Percentiles rank a stretch among this genome's conserved stretches.
Conservation (phyloP, 1,284 basidiomycete genomes). For the Melampsora americana region DNA sequence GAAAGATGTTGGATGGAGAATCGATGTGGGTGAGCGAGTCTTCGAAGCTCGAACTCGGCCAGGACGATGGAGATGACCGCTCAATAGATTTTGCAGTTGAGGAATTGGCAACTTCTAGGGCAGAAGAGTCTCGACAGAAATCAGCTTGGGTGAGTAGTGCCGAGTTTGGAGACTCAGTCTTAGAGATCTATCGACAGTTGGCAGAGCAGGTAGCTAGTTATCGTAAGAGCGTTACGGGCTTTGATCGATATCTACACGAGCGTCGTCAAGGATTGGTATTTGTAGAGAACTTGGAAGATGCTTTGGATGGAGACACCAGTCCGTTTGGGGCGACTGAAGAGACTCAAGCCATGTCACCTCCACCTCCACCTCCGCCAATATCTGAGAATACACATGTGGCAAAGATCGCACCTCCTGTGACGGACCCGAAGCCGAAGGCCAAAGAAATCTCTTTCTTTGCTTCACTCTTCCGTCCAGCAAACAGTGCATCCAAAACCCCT, state of each 20-base stretch:
- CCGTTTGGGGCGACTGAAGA: constrained; percentile 1
- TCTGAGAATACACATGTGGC: too few species aligned
- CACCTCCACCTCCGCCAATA: not conserved
- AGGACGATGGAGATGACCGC: constrained; percentile 67
- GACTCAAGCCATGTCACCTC: not conserved
- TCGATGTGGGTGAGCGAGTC: constrained; percentile 11
- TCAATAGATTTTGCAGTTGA: constrained; percentile 72
- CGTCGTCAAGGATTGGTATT: constrained; percentile 84
- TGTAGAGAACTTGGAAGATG: constrained; percentile 87
- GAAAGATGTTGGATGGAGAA: constrained; percentile 14
- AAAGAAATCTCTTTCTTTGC: constrained; percentile 40
- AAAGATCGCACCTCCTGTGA: constrained; percentile 39
- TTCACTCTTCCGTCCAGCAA: constrained; percentile 19
- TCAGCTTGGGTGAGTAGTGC: not conserved
- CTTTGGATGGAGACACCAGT: constrained; percentile 58
- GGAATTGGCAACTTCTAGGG: constrained; percentile 58
- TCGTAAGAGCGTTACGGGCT: constrained; percentile 68
- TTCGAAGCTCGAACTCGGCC: constrained; percentile 46
- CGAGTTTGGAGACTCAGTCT: constrained; percentile 33
- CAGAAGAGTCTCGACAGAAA: not conserved
- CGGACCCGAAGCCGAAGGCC: constrained; percentile 26
- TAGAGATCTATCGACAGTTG: constrained; percentile 47
- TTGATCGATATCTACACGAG: constrained; percentile 79
- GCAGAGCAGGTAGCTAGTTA: constrained; percentile 67
- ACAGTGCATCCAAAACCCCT: constrained; percentile 45